A percentile compares a stretch with the other conserved stretches of the same genome.
phyloP scores from a whole-genome alignment of 2,329 filamentous ascomycete species.

The Beauveria australis region DNA sequence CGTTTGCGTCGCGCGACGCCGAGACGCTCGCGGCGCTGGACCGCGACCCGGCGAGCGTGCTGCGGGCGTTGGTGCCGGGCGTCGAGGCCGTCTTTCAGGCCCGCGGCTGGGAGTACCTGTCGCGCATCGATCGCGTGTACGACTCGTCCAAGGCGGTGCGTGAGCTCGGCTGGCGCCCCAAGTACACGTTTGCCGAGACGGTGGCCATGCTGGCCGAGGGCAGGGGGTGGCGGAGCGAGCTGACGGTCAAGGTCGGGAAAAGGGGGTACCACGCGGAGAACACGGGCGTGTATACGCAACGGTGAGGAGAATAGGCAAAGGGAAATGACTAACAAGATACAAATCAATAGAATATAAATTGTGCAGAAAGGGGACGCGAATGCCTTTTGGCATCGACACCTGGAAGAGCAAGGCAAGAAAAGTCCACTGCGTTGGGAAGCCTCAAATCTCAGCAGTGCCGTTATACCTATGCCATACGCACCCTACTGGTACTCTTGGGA shows the following conservation, averaged over 20 bases:
- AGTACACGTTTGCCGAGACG: conserved; percentile 30
- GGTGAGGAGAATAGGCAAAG: conserved; percentile 14
- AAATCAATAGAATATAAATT: no score
- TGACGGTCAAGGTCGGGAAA: conserved; percentile 31
- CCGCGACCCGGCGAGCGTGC: conserved; percentile 22
- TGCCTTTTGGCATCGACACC: no score
- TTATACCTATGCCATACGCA: no score
- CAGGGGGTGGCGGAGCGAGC: conserved; percentile 30
- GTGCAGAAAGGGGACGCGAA: no score
- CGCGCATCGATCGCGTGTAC: conserved; percentile 36
- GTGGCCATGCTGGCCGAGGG: conserved; percentile 27
- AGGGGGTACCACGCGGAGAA: conserved; percentile 35
- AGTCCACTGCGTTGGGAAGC: no score
- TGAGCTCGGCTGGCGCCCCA: conserved; percentile 35
- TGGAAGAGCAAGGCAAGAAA: no score
- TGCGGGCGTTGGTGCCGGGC: conserved; percentile 13
- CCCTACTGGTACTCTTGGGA: no score
- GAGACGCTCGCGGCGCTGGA: conserved; percentile 27
- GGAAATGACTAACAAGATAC: background rate
- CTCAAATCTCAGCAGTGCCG: no score
- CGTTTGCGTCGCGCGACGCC: conserved; percentile 14
- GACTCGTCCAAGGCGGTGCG: conserved; percentile 32
- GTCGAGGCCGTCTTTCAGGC: conserved; percentile 6
- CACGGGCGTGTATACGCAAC: conserved; percentile 35
- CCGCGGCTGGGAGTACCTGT: conserved; percentile 29